Base-by-base conservation (phyloP, 192 early-diverging fungal species). In the Lobulomyces angularis region DNA sequence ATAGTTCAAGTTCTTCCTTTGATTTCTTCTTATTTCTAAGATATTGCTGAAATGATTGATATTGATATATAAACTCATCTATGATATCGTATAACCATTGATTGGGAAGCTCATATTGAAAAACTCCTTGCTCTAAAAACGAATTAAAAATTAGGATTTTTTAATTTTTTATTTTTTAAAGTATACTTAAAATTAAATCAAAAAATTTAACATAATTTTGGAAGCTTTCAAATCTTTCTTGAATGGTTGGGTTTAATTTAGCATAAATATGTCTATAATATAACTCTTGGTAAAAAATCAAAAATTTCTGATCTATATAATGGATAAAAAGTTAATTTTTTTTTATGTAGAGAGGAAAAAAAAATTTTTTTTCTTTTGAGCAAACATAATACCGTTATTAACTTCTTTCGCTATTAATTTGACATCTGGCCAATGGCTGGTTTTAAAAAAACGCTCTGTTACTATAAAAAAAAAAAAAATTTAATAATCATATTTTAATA, bases 11-110 rank as follows among this genome's bases (percentile, higher is more conserved):
- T 57, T 96, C 91, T 51, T 80, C 79, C 59, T 83, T 86, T 63
- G 74, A 83, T 58, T 77, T 71, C 36, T 82, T 60, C 36, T 86
- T 81, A 66, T 82, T 87, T 41, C 90, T 81, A n/a, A n/a, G n/a
- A 73, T 88, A 91, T 47, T 85, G 82, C 68, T 86, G 84, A 70
- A 92, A 96, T 42, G 88, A 80, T 71, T 96, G 92, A 79, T 91
- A 96, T 69, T 96, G 92, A 65, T 90, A 96, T 53, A 96, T 93
- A 64, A 96, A 96, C 66, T 96, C 92, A 51, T 96, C 92, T 47
- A 96, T 89, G 56, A 96, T 93, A 65, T 96, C 92, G 90, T 90
- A 96, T 29, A 96, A 65, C 92, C 92, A 96, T 64, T 91, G 90
- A 71, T 89, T 93, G 19, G 92, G 92, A 43, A 96, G 75, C 65